Conservation (phyloP, 176 grass and related monocot species). For the Hyparrhenia diplandra region DNA sequence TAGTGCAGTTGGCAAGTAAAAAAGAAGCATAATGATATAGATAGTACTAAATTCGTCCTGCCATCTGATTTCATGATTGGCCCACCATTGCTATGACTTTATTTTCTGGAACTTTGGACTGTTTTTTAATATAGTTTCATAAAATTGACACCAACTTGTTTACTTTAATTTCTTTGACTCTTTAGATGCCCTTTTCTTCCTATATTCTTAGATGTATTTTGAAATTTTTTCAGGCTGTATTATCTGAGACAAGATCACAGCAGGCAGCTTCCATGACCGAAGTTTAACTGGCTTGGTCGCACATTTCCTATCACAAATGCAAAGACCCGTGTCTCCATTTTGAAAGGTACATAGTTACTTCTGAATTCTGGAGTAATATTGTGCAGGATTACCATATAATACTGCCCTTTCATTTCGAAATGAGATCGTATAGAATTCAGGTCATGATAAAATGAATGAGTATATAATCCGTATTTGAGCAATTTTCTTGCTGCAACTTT, state of each 20-base stretch:
- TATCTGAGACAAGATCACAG: conserved; percentile 90
- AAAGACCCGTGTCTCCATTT: conserved; percentile 93
- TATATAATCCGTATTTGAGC: background rate
- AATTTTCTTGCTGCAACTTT: background rate
- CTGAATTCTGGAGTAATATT: background rate
- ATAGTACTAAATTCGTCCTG: background rate
- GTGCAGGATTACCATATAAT: background rate
- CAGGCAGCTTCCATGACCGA: conserved; percentile 96
- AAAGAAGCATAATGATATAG: background rate
- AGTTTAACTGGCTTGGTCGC: conserved; percentile 87
- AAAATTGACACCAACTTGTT: background rate
- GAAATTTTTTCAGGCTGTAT: conserved; percentile 65
- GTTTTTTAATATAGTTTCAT: conserved; percentile 5
- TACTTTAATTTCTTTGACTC: background rate
- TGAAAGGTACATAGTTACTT: conserved; percentile 67
- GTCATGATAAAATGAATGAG: background rate
- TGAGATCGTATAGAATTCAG: background rate
- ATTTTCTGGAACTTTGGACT: background rate
- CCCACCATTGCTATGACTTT: background rate
- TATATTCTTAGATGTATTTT: conserved; percentile 3
- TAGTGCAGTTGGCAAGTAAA: background rate
- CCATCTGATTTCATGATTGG: background rate
- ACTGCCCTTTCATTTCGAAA: background rate
- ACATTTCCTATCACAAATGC: conserved; percentile 90
- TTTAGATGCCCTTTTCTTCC: background rate